Conservation (phyloP, 345 rosid genomes). For the Gossypioides kirkii region DNA sequence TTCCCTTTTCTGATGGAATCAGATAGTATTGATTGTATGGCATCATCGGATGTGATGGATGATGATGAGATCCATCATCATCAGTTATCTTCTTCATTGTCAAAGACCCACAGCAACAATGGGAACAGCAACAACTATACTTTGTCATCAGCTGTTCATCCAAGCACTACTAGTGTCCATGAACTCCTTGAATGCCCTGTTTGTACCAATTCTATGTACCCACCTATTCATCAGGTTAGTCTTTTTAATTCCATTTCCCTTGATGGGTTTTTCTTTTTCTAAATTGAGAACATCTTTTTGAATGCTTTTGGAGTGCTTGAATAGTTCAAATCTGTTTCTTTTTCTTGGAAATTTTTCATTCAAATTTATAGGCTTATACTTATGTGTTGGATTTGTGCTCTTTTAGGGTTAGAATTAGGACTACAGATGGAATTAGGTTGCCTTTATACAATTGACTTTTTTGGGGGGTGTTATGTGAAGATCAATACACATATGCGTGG, state of each 20-base stretch:
- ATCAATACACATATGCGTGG: neutral
- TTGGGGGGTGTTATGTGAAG: neutral
- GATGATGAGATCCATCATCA: conserved; percentile 82
- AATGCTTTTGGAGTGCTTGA: neutral
- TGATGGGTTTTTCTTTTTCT: neutral
- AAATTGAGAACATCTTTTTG: neutral
- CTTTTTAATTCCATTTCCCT: neutral
- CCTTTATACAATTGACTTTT: neutral
- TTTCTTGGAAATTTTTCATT: neutral
- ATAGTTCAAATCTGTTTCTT: neutral
- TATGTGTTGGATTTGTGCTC: neutral
- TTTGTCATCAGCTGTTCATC: conserved; percentile 42
- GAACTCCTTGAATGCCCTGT: conserved; percentile 97
- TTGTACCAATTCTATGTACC: conserved; percentile 95
- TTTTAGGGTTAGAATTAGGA: neutral
- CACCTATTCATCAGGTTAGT: conserved; percentile 91
- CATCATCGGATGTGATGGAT: conserved; percentile 62
- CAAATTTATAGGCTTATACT: neutral
- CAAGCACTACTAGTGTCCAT: conserved; percentile 81
- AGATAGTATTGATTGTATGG: conserved; percentile 71
- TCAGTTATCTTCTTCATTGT: conserved; percentile 45
- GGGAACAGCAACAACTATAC: conserved; percentile 27
- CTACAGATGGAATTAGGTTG: neutral
- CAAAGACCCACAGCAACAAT: conserved; percentile 47
- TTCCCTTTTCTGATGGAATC: conserved; percentile 44